Conservation (phyloP, 2,329 filamentous ascomycete genomes). For the Metarhizium guizhouense region DNA sequence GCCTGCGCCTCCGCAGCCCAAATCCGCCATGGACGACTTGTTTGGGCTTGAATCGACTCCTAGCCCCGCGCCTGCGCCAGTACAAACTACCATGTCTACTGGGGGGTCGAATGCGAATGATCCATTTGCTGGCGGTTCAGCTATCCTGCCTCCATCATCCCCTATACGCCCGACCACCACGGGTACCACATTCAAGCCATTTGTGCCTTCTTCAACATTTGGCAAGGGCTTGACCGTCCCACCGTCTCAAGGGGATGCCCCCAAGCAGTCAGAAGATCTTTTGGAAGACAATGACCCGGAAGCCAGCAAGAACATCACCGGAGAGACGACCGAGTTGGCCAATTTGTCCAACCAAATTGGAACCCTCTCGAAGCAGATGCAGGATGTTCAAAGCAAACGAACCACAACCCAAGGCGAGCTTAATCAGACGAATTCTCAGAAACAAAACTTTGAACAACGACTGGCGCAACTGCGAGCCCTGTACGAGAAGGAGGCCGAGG, state of each 20-base stretch:
- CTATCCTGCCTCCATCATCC: slow-evolving; percentile 42
- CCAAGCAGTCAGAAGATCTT: slow-evolving; percentile 59
- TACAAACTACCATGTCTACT: slow-evolving; percentile 57
- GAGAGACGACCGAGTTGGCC: slow-evolving; percentile 84
- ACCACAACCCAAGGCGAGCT: slow-evolving; percentile 72
- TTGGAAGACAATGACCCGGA: slow-evolving; percentile 87
- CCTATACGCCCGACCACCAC: slow-evolving; percentile 39
- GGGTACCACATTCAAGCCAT: slow-evolving; percentile 68
- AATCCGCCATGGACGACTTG: slow-evolving; percentile 84
- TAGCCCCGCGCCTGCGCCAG: slow-evolving; percentile 42
- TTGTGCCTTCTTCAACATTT: slow-evolving; percentile 86
- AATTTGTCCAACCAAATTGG: slow-evolving; percentile 95
- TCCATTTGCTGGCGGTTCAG: slow-evolving; percentile 48
- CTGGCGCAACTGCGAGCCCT: slow-evolving; percentile 76
- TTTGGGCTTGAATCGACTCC: slow-evolving; percentile 71
- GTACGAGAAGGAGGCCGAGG: slow-evolving; percentile 89
- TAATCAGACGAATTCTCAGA: slow-evolving; percentile 73
- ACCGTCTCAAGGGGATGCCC: slow-evolving; percentile 54
- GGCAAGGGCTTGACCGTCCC: slow-evolving; percentile 74
- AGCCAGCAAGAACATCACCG: slow-evolving; percentile 77
- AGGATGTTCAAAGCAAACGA: slow-evolving; percentile 80
- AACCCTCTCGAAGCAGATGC: slow-evolving; percentile 85
- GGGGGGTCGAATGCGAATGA: slow-evolving; percentile 61
- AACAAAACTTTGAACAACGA: slow-evolving; percentile 85
- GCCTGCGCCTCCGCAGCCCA: slow-evolving; percentile 42